Conservation (phyloP, 176 grass and related monocot species). For the Bromus sterilis region DNA sequence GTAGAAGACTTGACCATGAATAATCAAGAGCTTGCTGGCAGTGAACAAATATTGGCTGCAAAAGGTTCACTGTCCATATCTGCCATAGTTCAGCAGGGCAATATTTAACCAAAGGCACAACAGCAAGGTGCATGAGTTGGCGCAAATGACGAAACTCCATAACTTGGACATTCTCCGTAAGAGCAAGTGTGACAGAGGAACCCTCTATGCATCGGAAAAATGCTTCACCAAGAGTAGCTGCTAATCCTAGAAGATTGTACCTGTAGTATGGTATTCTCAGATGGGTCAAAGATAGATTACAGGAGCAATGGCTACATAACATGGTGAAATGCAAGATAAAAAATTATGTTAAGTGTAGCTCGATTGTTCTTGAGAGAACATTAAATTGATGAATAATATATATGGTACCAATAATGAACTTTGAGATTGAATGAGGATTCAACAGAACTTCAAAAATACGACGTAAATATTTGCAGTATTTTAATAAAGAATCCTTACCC, state of each 20-base stretch:
- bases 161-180: slow-evolving; percentile 77
- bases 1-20: slow-evolving; percentile 86
- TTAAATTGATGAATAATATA: not conserved
- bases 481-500: slow-evolving; percentile 49
- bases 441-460: not conserved
- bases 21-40: slow-evolving; percentile 86
- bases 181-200: slow-evolving; percentile 57
- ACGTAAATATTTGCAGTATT: not conserved
- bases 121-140: slow-evolving; percentile 82
- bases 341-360: slow-evolving; percentile 3
- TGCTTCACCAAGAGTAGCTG: slow-evolving; percentile 75
- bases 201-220: slow-evolving; percentile 63
- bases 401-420: not conserved
- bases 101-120: slow-evolving; percentile 82
- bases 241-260: slow-evolving; percentile 89
- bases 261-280: slow-evolving; percentile 39
- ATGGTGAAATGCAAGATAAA: not conserved
- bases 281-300: slow-evolving; percentile 15
- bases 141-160: slow-evolving; percentile 98
- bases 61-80: slow-evolving; percentile 52
- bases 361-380: not conserved
- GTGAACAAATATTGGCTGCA: slow-evolving; percentile 77
- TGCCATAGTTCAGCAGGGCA: slow-evolving; percentile 69
- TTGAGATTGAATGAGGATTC: not conserved
- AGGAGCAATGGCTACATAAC: slow-evolving; percentile 6